Base-by-base conservation (phyloP, 345 rosid genomes). In the Punica granatum region DNA sequence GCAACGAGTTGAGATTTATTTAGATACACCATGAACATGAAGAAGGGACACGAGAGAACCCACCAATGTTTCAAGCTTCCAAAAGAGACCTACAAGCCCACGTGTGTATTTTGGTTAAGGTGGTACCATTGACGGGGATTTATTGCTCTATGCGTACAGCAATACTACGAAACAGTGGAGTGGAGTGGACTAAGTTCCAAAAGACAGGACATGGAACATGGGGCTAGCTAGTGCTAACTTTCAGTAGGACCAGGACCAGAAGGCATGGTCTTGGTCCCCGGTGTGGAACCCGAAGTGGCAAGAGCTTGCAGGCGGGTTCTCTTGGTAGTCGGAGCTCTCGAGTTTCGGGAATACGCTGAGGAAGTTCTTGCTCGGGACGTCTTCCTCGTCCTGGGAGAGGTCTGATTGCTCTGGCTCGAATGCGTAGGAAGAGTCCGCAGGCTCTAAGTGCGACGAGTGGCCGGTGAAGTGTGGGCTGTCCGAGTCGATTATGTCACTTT, bases 401-500 rank as follows among this genome's bases (percentile, higher is more conserved):
- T 84, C 91, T 4, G 87, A 81, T 4, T 82, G 87, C 30, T 84
- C 88, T 7, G 77, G 78, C 53, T 82, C 85, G 66, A 86, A 77
- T 14, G 67, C 67, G 56, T 71, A 74, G 3, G 82, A 80, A 33
- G 78, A 78, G 70, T 83, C 86, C 4, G 71, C 76, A 6, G 80
- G 80, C 68, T 80, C 89, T 56, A 77, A 33, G 41, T 77, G 71
- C 7, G 87, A 79, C 16, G 89, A 81, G 54, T 76, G 83, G 51
- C 77, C 85, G 34, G 79, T 66, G 73, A 76, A 81, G 67, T 41
- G 84, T 0, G 86, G 79, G 77, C 88, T 86, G 48, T 80, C 84
- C 10, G 86, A 79, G 69, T 86, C 85, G 18, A 84, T 67, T 26
- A 75, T 76, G 9, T 80, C 88, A 26, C 85, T 84, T 67, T 76